phyloP scores from a whole-genome alignment of 495 filamentous ascomycete genomes.

The Letharia columbiana region DNA sequence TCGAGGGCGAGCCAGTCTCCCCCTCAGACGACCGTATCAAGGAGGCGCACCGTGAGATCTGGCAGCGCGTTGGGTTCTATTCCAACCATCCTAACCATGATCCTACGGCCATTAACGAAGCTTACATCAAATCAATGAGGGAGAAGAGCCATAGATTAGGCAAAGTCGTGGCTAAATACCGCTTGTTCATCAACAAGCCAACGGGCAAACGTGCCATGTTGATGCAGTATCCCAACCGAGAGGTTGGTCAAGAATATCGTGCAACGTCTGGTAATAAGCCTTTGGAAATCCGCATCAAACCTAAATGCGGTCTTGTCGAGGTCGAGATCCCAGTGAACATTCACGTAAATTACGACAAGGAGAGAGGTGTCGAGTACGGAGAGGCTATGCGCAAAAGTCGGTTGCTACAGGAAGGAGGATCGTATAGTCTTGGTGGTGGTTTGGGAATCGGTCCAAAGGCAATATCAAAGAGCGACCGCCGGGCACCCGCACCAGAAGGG shows the following conservation, averaged over 20 bases:
- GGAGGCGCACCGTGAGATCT: not conserved
- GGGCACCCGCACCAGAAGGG: conserved; percentile 8
- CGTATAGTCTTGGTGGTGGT: conserved; percentile 51
- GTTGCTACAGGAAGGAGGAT: conserved; percentile 46
- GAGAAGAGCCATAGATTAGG: not conserved
- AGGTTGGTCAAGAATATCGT: conserved; percentile 46
- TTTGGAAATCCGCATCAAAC: conserved; percentile 55
- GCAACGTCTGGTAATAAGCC: conserved; percentile 46
- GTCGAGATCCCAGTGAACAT: conserved; percentile 62
- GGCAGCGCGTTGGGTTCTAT: not conserved
- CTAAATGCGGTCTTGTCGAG: conserved; percentile 59
- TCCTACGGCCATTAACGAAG: not conserved
- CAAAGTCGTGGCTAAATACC: conserved; percentile 17
- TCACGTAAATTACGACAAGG: conserved; percentile 51
- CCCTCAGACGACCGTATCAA: not conserved
- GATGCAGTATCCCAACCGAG: conserved; percentile 61
- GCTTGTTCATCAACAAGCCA: conserved; percentile 18
- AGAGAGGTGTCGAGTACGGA: conserved; percentile 57
- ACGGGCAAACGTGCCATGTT: conserved; percentile 29
- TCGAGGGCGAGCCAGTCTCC: not conserved
- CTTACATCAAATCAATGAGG: not conserved
- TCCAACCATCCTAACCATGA: conserved; percentile 6
- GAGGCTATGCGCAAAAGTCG: conserved; percentile 52
- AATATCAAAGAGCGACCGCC: conserved; percentile 26
- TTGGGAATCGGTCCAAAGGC: conserved; percentile 39